Percentiles rank a stretch among this genome's conserved stretches.
phyloP scores from a whole-genome alignment of 2,329 filamentous ascomycete genomes.

The Colletotrichum tropicale region DNA sequence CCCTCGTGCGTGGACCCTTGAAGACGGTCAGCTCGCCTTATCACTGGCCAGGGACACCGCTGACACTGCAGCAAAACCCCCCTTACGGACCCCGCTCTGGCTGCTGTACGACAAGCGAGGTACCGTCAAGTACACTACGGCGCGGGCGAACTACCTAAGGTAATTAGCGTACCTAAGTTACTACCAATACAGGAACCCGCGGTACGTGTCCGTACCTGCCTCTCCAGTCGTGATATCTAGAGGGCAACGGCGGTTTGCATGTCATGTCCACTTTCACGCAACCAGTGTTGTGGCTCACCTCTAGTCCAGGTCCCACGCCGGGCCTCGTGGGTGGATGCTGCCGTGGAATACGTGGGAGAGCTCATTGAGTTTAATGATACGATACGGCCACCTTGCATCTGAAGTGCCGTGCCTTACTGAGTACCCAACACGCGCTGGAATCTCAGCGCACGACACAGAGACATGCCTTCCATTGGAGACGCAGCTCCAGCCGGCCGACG shows the following conservation, averaged over 20 bases:
- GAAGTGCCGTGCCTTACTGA: not conserved
- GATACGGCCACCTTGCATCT: not conserved
- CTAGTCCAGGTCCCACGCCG: not conserved
- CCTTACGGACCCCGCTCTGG: not conserved
- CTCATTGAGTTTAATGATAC: not conserved
- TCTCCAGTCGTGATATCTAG: not conserved
- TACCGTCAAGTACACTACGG: not conserved
- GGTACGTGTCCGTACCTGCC: not conserved
- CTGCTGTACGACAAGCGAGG: not conserved
- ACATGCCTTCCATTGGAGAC: not conserved
- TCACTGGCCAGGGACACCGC: conserved; percentile 8
- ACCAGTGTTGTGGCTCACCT: not conserved
- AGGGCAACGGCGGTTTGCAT: conserved; percentile 1
- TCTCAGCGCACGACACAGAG: not conserved
- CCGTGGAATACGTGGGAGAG: not conserved
- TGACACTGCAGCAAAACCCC: conserved; percentile 1
- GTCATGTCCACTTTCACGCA: not conserved
- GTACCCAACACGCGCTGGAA: not conserved
- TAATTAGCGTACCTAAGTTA: not conserved
- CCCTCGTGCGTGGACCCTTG: conserved; percentile 19
- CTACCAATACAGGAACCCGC: not conserved
- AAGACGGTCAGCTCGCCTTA: not conserved
- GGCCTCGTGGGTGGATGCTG: not conserved
- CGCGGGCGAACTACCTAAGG: not conserved
- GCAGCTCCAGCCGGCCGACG: not conserved